phyloP scores from a whole-genome alignment of 208 protist species.

The Balamuthia mandrillaris region DNA sequence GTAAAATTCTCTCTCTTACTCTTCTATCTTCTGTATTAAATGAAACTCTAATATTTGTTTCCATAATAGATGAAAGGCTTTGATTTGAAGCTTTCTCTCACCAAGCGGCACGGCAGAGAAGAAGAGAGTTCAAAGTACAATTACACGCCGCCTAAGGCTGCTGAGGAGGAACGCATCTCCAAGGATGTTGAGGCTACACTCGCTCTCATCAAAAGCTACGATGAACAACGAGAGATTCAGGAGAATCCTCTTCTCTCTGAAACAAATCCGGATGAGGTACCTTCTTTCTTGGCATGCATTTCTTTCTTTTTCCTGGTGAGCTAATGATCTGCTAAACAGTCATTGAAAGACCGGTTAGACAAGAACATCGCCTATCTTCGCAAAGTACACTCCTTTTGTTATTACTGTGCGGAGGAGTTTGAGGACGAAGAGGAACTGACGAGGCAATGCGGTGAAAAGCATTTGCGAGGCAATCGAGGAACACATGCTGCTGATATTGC shows the following conservation, averaged over 20 bases:
- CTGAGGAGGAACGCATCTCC: background rate
- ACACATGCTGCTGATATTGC: background rate
- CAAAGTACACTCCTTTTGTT: conserved; percentile 16
- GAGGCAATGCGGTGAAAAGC: background rate
- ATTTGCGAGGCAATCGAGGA: background rate
- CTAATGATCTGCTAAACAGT: background rate
- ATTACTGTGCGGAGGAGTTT: conserved; percentile 39
- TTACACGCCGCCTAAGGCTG: background rate
- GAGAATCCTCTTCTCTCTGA: background rate
- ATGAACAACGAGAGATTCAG: background rate
- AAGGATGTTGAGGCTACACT: background rate
- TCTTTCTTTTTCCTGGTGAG: background rate
- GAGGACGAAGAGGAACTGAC: conserved; percentile 3
- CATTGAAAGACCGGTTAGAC: background rate
- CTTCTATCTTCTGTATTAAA: background rate
- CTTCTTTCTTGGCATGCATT: background rate
- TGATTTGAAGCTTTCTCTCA: background rate
- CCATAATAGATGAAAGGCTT: background rate
- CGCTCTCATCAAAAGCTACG: background rate
- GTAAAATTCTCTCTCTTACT: background rate
- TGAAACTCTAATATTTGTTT: background rate
- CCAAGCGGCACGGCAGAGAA: background rate
- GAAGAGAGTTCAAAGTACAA: background rate
- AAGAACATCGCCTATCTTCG: conserved; percentile 16
- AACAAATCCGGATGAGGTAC: background rate